Evolutionary conservation across 306 rosid genomes (phyloP), one percentile per base, ranked within the genome.

Genomic region (Vigna angularis): DNA sequence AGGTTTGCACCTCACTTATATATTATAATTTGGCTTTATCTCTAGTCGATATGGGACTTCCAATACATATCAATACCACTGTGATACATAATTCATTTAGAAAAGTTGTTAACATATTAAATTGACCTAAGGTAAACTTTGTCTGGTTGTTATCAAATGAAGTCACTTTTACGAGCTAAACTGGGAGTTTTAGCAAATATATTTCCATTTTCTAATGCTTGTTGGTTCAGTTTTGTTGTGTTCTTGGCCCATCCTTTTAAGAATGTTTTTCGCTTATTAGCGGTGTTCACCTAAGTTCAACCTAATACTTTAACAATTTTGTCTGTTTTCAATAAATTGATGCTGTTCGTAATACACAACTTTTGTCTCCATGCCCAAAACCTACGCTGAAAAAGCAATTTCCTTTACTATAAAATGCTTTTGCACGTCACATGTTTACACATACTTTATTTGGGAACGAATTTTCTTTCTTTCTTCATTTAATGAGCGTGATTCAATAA

Each of bases 261-360:
- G 20, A 61, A 28, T 70, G 53, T 70, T 70, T 53, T 18, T 52
- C 73, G 70, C 53, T 81, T 50, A 75, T 75, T 81, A 17, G 72
- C 22, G 67, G 78, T 49, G 70, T 59, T 81, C 52, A 77, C 85
- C 87, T 59, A 84, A 66, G 77, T 42, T 67, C 74, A 67, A 84
- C 80, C 83, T 72, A 72, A 76, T 20, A 17, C 53, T 63, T 67
- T 56, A 69, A 73, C 71, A 52, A 52, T 59, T 85, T 81, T 81
- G 85, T 73, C 78, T 71, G 24, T 70, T 62, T 82, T 58, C 68
- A 58, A 48, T 17, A 56, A 57, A 11, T 57, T 64, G 47, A 16
- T 56, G 28, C 24, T 50, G 7, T 51, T 13, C 3, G 13, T 76
- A 20, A 62, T 13, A 42, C 26, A 24, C 34, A 32, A 59, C 24